Evolutionary conservation across 2,329 filamentous ascomycete species (phyloP).

Genomic region (Sporothrix protearum): DNA sequence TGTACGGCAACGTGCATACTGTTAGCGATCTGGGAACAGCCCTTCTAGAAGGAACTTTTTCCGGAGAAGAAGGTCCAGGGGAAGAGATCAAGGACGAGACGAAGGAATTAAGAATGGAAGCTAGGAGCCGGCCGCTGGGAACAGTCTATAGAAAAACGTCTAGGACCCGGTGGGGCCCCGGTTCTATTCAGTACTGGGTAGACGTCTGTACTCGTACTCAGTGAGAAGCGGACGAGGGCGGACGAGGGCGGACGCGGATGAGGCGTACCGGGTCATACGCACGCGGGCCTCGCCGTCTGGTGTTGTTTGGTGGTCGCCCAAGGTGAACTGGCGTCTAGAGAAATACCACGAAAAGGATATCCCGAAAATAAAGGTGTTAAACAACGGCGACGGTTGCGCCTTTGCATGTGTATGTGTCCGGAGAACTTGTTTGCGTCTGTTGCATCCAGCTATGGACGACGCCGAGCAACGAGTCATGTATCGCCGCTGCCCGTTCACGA

Average conservation of each 20-base stretch:
- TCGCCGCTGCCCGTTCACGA: conserved; percentile 1
- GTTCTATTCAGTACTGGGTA: too few species aligned
- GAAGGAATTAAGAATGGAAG: background rate
- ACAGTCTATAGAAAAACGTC: background rate
- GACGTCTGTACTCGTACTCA: too few species aligned
- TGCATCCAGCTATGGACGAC: background rate
- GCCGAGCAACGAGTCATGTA: background rate
- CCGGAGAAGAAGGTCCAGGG: background rate
- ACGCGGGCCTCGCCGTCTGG: background rate
- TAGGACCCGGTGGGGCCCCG: background rate
- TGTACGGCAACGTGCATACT: background rate
- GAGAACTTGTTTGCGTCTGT: too few species aligned
- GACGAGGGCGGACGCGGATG: background rate
- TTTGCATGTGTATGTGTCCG: background rate
- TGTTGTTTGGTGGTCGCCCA: background rate
- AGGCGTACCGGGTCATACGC: background rate
- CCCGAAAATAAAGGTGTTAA: background rate
- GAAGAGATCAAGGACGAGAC: background rate
- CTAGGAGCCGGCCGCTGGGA: conserved; percentile 5
- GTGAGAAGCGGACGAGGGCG: background rate
- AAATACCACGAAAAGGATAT: background rate
- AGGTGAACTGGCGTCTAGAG: background rate
- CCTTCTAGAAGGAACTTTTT: background rate
- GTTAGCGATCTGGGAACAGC: background rate
- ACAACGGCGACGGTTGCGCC: background rate